phyloP scores from a whole-genome alignment of 805 yeast genomes.

The Saturnispora gosingensis region DNA sequence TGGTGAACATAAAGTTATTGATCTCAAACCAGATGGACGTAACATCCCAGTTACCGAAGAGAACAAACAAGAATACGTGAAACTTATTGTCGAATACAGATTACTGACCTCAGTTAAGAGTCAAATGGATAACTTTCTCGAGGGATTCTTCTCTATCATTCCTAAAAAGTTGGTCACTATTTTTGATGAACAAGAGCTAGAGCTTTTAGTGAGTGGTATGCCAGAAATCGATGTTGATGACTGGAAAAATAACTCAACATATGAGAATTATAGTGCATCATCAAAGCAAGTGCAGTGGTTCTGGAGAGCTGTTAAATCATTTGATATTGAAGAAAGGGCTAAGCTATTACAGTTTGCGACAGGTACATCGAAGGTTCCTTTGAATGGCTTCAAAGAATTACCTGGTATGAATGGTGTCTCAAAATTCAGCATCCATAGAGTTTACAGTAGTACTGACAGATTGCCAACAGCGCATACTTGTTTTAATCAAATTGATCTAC shows the following conservation, averaged over 20 bases:
- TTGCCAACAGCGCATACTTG: conserved; percentile 96
- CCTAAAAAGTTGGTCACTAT: conserved; percentile 75
- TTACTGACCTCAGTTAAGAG: conserved; percentile 74
- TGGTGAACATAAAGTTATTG: conserved; percentile 80
- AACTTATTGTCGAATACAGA: conserved; percentile 77
- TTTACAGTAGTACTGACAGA: conserved; percentile 75
- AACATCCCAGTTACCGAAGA: conserved; percentile 81
- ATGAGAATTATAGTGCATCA: conserved; percentile 72
- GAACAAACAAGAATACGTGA: conserved; percentile 85
- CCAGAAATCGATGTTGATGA: conserved; percentile 96
- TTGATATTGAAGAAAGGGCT: conserved; percentile 90
- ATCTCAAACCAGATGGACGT: conserved; percentile 73
- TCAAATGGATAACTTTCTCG: conserved; percentile 76
- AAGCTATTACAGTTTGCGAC: conserved; percentile 91
- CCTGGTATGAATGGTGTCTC: conserved; percentile 81
- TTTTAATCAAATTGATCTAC: conserved; percentile 89
- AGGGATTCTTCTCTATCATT: conserved; percentile 85
- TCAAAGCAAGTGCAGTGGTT: conserved; percentile 91
- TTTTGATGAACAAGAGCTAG: conserved; percentile 93
- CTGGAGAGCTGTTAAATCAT: conserved; percentile 95
- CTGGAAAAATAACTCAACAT: conserved; percentile 81
- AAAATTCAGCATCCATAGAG: conserved; percentile 83
- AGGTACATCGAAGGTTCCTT: conserved; percentile 93
- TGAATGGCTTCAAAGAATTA: conserved; percentile 84
- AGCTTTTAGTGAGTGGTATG: conserved; percentile 82